Evolutionary conservation across 305 asterid genomes (phyloP).

Genomic region (Fraxinus xanthoxyloides): DNA sequence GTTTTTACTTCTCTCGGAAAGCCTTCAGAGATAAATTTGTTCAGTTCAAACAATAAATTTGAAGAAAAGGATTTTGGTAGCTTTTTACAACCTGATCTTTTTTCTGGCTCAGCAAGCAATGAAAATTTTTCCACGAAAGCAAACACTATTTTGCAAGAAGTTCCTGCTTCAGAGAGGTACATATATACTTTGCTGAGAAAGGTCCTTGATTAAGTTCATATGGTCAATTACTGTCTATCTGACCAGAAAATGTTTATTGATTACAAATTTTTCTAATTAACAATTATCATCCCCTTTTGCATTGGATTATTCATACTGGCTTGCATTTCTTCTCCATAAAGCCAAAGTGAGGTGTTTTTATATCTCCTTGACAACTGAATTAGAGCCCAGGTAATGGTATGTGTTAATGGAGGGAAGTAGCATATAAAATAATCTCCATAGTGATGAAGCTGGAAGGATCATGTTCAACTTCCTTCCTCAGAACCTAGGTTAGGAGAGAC

Average conservation of each 20-base stretch:
- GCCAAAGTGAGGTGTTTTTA: background rate
- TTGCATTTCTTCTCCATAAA: background rate
- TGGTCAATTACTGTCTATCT: constrained; percentile 16
- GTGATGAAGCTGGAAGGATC: background rate
- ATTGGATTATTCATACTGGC: constrained; percentile 7
- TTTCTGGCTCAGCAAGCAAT: constrained; percentile 35
- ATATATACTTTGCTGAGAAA: constrained; percentile 15
- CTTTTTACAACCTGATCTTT: constrained; percentile 40
- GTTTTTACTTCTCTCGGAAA: constrained; percentile 28
- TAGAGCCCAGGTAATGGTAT: background rate
- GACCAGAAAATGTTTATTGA: constrained; percentile 4
- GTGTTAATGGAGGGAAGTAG: background rate
- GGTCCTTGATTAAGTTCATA: constrained; percentile 9
- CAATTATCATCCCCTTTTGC: background rate
- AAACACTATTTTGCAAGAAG: constrained; percentile 31
- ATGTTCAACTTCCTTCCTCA: background rate
- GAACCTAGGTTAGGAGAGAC: background rate
- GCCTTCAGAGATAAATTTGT: constrained; percentile 36
- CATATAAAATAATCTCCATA: background rate
- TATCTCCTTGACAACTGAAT: background rate
- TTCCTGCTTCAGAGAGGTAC: constrained; percentile 52
- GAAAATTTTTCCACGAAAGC: constrained; percentile 30
- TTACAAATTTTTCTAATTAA: background rate
- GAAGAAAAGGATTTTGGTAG: constrained; percentile 43
- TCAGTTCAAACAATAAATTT: constrained; percentile 36